Percentiles rank a stretch among this genome's conserved stretches.
Conservation (phyloP, 2,329 filamentous ascomycete genomes). For the Colletotrichum viniferum region DNA sequence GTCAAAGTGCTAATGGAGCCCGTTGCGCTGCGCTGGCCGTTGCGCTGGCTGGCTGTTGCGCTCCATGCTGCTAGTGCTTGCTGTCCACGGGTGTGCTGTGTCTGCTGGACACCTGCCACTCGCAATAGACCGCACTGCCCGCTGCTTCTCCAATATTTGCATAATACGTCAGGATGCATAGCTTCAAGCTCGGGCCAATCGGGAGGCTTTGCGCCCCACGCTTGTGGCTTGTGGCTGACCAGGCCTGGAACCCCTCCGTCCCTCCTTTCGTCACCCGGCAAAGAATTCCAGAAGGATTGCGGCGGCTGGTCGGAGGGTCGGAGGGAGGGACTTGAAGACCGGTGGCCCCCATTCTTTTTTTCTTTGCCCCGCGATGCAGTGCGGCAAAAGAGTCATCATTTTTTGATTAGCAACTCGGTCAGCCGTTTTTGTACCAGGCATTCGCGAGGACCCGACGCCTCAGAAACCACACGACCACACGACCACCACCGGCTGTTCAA, state of each 20-base stretch:
- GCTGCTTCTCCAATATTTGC: conserved; percentile 2
- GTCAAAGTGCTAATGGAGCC: conserved; percentile 9
- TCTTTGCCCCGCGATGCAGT: conserved; percentile 18
- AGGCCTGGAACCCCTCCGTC: not conserved
- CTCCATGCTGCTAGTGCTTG: not conserved
- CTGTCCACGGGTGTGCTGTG: not conserved
- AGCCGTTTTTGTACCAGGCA: not conserved
- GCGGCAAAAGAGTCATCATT: conserved; percentile 22
- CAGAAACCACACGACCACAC: not conserved
- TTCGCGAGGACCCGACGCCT: not conserved
- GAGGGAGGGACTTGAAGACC: not conserved
- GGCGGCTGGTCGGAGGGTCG: not conserved
- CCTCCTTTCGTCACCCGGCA: not conserved
- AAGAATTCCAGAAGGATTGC: not conserved
- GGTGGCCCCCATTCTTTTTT: not conserved
- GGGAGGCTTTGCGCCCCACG: not conserved
- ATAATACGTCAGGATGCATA: conserved; percentile 19
- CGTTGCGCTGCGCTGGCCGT: not conserved
- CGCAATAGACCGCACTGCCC: not conserved
- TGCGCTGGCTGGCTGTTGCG: not conserved
- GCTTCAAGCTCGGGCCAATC: not conserved
- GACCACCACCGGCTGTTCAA: conserved; percentile 6
- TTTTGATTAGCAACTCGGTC: not conserved
- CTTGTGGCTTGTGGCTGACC: conserved; percentile 11
- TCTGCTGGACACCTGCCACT: not conserved